Conservation (phyloP, 2,329 filamentous ascomycete genomes). For the Hawksworthiomyces lignivorus region DNA sequence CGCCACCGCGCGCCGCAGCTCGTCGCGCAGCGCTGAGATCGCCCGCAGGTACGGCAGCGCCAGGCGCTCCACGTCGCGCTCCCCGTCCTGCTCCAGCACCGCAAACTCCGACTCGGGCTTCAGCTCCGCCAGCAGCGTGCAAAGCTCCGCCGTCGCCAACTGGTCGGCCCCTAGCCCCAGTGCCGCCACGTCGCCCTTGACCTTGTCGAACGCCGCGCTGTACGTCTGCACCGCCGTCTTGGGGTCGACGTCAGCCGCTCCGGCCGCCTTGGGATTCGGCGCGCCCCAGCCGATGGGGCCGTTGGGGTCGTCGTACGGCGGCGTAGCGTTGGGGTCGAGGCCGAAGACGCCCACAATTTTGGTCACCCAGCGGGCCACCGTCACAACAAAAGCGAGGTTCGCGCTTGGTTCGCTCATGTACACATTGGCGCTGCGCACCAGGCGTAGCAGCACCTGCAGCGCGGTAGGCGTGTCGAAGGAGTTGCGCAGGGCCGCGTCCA, state of each 20-base stretch:
- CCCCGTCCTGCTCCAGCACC: constrained; percentile 1
- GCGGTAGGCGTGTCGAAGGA: constrained; percentile 62
- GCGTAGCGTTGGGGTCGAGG: constrained; percentile 38
- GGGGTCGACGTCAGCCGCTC: constrained; percentile 5
- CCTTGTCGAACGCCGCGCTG: constrained; percentile 10
- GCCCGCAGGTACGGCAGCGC: constrained; percentile 56
- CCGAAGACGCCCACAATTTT: constrained; percentile 59
- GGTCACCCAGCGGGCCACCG: constrained; percentile 54
- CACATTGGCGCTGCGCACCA: constrained; percentile 58
- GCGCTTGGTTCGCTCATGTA: constrained; percentile 18
- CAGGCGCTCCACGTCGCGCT: constrained; percentile 12
- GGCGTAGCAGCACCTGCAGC: constrained; percentile 53
- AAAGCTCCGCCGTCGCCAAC: constrained; percentile 1
- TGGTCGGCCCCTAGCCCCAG: background rate
- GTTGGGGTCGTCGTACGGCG: constrained; percentile 28
- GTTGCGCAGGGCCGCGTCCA: constrained; percentile 55
- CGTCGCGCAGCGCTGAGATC: constrained; percentile 31
- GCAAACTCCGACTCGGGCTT: constrained; percentile 8
- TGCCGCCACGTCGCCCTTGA: constrained; percentile 12
- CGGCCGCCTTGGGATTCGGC: constrained; percentile 45
- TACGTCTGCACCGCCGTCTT: constrained; percentile 14
- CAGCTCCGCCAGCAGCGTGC: constrained; percentile 8
- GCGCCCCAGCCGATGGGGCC: constrained; percentile 56
- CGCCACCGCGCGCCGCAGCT: constrained; percentile 24
- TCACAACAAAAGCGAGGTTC: constrained; percentile 14